Evolutionary conservation across 148 eudicot genomes (phyloP).

Genomic region (Diospyros kaki): DNA sequence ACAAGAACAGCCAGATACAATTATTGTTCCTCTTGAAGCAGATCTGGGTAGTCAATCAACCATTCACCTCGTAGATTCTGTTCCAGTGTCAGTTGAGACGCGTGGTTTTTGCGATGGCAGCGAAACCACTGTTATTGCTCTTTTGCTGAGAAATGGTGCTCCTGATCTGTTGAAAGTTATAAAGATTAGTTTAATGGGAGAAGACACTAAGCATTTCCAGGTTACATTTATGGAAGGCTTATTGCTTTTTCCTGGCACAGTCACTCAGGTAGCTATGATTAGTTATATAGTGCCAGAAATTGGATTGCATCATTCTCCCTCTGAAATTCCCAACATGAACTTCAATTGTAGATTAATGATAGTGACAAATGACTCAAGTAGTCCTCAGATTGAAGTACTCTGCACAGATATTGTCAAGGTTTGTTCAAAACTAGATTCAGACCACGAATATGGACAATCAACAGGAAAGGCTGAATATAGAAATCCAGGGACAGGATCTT

Average conservation of each 20-base stretch:
- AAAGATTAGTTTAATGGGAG: slow-evolving; percentile 39
- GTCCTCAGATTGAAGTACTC: slow-evolving; percentile 43
- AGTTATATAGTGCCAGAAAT: slow-evolving; percentile 23
- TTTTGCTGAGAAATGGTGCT: slow-evolving; percentile 49
- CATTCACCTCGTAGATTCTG: slow-evolving; percentile 19
- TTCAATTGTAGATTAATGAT: slow-evolving; percentile 47
- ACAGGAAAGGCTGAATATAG: slow-evolving; percentile 23
- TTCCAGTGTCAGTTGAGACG: slow-evolving; percentile 44
- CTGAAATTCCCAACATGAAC: slow-evolving; percentile 23
- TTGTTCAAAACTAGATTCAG: slow-evolving; percentile 32
- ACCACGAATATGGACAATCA: slow-evolving; percentile 18
- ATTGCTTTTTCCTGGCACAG: slow-evolving; percentile 59
- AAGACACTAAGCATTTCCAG: slow-evolving; percentile 36
- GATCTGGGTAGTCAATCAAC: slow-evolving; percentile 23
- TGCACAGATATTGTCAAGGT: slow-evolving; percentile 48
- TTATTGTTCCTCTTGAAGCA: slow-evolving; percentile 65
- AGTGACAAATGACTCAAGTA: slow-evolving; percentile 55
- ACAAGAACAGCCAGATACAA: slow-evolving; percentile 32
- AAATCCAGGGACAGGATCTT: slow-evolving; percentile 21
- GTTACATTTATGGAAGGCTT: slow-evolving; percentile 61
- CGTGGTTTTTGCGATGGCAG: slow-evolving; percentile 34
- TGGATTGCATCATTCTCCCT: slow-evolving; percentile 12
- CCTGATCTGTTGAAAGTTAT: slow-evolving; percentile 44
- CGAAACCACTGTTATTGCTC: slow-evolving; percentile 39
- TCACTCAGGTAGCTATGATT: slow-evolving; percentile 60